Evolutionary conservation across 257 asterid species (phyloP).

Genomic region (Nicotiana obtusifolia): DNA sequence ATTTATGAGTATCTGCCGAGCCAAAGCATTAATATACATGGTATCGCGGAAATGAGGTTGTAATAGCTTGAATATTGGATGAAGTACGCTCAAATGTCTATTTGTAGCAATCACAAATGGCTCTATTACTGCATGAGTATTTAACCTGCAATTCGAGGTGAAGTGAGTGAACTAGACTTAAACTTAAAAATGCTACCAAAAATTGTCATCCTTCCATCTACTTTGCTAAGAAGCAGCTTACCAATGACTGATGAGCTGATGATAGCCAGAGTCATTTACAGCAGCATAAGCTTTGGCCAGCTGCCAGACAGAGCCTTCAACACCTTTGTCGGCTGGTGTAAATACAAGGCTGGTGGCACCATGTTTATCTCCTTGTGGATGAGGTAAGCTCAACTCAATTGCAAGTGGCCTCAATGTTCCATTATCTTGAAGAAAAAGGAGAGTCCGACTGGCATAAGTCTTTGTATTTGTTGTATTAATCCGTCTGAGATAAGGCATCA

Average conservation of each 20-base stretch:
- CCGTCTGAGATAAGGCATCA: conserved; percentile 71
- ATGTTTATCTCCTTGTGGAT: conserved; percentile 41
- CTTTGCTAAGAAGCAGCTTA: conserved; percentile 11
- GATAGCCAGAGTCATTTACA: conserved; percentile 87
- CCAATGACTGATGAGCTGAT: conserved; percentile 97
- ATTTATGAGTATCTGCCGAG: conserved; percentile 75
- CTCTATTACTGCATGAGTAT: conserved; percentile 93
- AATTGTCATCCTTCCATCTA: background rate
- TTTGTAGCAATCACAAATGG: conserved; percentile 78
- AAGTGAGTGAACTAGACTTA: background rate
- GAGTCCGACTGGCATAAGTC: conserved; percentile 75
- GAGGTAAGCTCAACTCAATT: conserved; percentile 84
- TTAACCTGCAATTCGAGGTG: conserved; percentile 52
- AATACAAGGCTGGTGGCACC: conserved; percentile 66
- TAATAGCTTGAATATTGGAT: conserved; percentile 82
- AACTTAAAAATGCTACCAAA: background rate
- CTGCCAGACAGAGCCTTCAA: conserved; percentile 73
- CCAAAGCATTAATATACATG: conserved; percentile 75
- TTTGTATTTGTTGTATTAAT: conserved; percentile 64
- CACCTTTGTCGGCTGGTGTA: conserved; percentile 62
- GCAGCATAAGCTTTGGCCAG: conserved; percentile 90
- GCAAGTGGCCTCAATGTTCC: conserved; percentile 86
- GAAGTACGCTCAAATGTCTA: conserved; percentile 70
- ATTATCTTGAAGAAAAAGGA: conserved; percentile 67
- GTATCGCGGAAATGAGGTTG: conserved; percentile 93